Conservation (phyloP, 2,329 filamentous ascomycete genomes). For the Apiospora kogelbergensis region DNA sequence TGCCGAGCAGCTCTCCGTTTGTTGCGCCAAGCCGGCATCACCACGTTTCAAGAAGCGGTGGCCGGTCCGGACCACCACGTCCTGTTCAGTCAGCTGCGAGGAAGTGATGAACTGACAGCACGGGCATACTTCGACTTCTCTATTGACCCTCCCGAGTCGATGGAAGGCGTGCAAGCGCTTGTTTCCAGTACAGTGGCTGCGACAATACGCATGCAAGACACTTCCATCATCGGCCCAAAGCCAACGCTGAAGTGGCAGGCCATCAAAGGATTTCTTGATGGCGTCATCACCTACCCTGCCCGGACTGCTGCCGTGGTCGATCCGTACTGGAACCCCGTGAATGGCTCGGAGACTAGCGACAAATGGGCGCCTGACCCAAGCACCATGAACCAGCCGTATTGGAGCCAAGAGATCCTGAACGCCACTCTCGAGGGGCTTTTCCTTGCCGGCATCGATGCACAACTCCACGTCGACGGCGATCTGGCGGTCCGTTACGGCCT, state of each 20-base stretch:
- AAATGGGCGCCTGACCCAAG: neutral
- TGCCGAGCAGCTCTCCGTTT: neutral
- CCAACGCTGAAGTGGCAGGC: neutral
- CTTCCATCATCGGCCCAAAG: neutral
- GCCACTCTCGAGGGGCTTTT: neutral
- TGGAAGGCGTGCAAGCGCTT: neutral
- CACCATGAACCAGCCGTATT: neutral
- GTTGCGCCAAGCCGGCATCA: neutral
- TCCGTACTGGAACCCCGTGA: neutral
- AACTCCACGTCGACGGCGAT: neutral
- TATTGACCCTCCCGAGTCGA: neutral
- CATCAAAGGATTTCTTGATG: neutral
- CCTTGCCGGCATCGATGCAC: neutral
- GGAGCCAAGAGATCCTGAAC: neutral
- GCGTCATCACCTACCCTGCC: neutral
- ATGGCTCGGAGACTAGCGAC: neutral
- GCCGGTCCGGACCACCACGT: neutral
- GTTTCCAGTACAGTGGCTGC: neutral
- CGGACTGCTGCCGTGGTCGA: neutral
- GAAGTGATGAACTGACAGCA: neutral
- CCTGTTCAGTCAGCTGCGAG: neutral
- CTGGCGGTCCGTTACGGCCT: neutral
- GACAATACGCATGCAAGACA: neutral
- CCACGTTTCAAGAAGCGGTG: neutral
- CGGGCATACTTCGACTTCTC: neutral